A percentile compares a stretch with the other conserved stretches of the same genome.
Conservation (phyloP, 1,139 yeast genomes). For the Debaryomyces fabryi region DNA sequence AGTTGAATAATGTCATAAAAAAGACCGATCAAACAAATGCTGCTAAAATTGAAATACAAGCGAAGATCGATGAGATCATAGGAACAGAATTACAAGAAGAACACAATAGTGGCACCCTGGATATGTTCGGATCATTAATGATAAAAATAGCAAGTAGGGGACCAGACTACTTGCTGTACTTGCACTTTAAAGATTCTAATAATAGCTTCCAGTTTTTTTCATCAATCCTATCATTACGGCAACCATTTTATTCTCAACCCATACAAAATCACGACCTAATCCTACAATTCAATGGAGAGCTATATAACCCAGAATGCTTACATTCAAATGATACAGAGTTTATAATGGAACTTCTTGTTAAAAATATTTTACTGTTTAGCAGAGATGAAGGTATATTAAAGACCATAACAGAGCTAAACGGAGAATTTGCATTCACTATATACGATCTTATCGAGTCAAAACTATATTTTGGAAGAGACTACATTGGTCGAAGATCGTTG, state of each 20-base stretch:
- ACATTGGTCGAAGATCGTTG: slow-evolving; percentile 78
- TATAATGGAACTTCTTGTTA: slow-evolving; percentile 24
- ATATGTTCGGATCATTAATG: slow-evolving; percentile 30
- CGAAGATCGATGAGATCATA: slow-evolving; percentile 17
- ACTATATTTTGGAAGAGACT: slow-evolving; percentile 82
- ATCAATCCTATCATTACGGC: slow-evolving; percentile 76
- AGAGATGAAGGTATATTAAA: slow-evolving; percentile 31
- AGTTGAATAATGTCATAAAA: slow-evolving; percentile 35
- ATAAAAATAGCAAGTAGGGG: slow-evolving; percentile 56
- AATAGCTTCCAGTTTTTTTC: slow-evolving; percentile 46
- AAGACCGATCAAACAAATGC: slow-evolving; percentile 17
- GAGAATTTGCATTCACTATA: slow-evolving; percentile 79
- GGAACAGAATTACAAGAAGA: slow-evolving; percentile 16
- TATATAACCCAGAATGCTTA: slow-evolving; percentile 62
- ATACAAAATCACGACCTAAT: slow-evolving; percentile 29
- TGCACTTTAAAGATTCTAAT: slow-evolving; percentile 15
- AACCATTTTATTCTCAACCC: slow-evolving; percentile 81
- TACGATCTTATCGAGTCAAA: slow-evolving; percentile 37
- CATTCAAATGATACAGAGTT: slow-evolving; percentile 38
- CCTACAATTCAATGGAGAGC: slow-evolving; percentile 86
- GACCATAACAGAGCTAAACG: slow-evolving; percentile 52
- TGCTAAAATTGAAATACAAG: slow-evolving; percentile 15
- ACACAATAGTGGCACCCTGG: slow-evolving; percentile 8
- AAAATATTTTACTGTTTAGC: slow-evolving; percentile 10
- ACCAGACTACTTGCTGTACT: slow-evolving; percentile 45